These are phyloP conservation scores for Talaromyces sp. DNA, from an alignment of 2,329 filamentous ascomycete species.

Conservation along the genomic window DNA sequence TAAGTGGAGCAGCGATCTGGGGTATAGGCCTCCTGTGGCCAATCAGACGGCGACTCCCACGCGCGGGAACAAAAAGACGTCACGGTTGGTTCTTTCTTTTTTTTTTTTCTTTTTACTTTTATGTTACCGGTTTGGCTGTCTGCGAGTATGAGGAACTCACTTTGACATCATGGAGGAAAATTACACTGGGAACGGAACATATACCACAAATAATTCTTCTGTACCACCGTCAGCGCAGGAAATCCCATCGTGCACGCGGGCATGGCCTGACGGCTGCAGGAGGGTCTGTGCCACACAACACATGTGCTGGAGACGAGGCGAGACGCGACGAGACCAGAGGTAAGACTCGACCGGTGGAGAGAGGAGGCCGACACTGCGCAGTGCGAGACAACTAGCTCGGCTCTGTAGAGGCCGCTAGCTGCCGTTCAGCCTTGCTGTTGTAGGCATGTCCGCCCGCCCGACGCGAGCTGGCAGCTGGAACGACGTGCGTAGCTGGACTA, in stretches of 20 bases:
- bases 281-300: background rate
- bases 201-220: background rate
- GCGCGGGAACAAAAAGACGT: background rate
- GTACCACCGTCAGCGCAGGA: background rate
- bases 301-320: no score
- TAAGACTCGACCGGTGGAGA: no score
- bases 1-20: background rate
- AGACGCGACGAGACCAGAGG: no score
- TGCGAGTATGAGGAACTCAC: no score
- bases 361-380: no score
- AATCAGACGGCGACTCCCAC: background rate
- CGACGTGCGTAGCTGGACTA: no score
- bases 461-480: background rate
- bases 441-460: background rate
- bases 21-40: background rate
- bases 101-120: background rate
- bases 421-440: background rate
- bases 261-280: background rate
- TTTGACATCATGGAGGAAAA: background rate
- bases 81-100: background rate
- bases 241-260: background rate
- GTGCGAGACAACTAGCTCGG: no score
- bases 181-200: no score
- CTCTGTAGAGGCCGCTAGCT: no score
- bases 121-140: background rate